Evolutionary conservation across 2,329 filamentous ascomycete species (phyloP), one percentile per base, ranked within the genome.

Genomic region (Aschersonia sp.): DNA sequence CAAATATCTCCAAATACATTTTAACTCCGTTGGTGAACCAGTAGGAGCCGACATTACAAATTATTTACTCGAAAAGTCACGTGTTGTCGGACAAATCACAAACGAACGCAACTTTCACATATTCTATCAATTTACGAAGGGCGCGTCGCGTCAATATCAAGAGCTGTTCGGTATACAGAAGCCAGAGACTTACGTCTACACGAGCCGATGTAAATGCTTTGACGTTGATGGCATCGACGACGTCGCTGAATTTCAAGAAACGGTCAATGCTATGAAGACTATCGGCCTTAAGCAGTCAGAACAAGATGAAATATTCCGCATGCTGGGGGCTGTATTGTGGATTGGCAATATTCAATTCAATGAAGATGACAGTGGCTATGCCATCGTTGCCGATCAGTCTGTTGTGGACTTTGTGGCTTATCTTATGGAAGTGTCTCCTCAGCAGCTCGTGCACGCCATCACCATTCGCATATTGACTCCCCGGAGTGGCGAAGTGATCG

Each of bases 91-190:
- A 12, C 92, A 97, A 69, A 97, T 97, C 56, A 74, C 71, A 50
- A 94, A 96, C 63, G 92, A 98, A 74, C 81, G 92, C 56, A 97
- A 95, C 68, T 98, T 98, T 66, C 92, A 98, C 68, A 97, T 98
- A 59, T 98, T 98, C 65, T 98, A 98, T 68, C 92, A 98, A 65
- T 96, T 97, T 65, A 87, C 92, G 44, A 98, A 97, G 68, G 88
- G 86, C 4, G 90, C 90, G 8, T 85, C 88, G n/a, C 75, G 83
- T 55, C 79, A 83, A 50, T 94, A 97, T 66, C 76, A 87, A 62
- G 81, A 92, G 58, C 81, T 73, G n/a, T 96, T 87, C 60, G 92
- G 92, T 46, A 73, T 98, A 22, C 90, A 97, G 63, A 83, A 84
- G 56, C 92, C 92, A 30, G 85, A 94, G 59, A 87, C 88, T 35